These are phyloP conservation scores for Yamadazyma conglobata DNA, from an alignment of 1,139 yeast genomes.

Conservation along the genomic window DNA sequence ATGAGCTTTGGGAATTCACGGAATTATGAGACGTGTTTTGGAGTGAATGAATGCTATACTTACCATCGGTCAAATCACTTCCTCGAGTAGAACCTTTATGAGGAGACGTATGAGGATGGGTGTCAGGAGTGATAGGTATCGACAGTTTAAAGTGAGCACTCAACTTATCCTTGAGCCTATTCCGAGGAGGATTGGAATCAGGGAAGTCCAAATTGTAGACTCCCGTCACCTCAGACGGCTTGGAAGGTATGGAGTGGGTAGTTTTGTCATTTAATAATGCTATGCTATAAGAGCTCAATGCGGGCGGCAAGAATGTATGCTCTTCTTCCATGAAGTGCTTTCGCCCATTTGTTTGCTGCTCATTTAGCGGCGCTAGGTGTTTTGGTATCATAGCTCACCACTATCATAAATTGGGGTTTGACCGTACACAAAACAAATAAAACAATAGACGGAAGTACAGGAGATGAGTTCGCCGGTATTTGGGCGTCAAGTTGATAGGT, in stretches of 20 bases:
- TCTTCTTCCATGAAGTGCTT: slow-evolving; percentile 43
- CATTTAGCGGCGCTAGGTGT: slow-evolving; percentile 4
- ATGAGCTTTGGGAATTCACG: no score
- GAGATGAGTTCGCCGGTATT: background rate
- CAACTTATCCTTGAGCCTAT: slow-evolving; percentile 25
- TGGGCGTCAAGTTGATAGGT: no score
- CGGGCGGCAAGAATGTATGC: slow-evolving; percentile 59
- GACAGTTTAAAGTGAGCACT: slow-evolving; percentile 30
- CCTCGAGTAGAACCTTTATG: no score
- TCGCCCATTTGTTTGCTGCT: slow-evolving; percentile 7
- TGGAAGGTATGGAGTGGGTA: slow-evolving; percentile 3
- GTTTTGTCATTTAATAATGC: slow-evolving; percentile 30
- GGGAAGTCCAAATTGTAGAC: slow-evolving; percentile 35
- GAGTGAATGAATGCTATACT: background rate
- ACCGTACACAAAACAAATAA: slow-evolving; percentile 4
- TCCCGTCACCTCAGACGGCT: slow-evolving; percentile 22
- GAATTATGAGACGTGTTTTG: background rate
- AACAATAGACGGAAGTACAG: background rate
- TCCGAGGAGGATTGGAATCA: slow-evolving; percentile 13
- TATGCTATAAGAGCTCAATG: slow-evolving; percentile 55
- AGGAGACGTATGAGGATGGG: background rate
- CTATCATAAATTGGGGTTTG: slow-evolving; percentile 7
- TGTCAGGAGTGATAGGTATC: background rate
- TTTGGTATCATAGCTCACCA: slow-evolving; percentile 6
- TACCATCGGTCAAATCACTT: no score